Evolutionary conservation across 2,329 filamentous ascomycete genomes (phyloP), one percentile per base, ranked within the genome.

Genomic region (Ophiocordyceps robertsii): DNA sequence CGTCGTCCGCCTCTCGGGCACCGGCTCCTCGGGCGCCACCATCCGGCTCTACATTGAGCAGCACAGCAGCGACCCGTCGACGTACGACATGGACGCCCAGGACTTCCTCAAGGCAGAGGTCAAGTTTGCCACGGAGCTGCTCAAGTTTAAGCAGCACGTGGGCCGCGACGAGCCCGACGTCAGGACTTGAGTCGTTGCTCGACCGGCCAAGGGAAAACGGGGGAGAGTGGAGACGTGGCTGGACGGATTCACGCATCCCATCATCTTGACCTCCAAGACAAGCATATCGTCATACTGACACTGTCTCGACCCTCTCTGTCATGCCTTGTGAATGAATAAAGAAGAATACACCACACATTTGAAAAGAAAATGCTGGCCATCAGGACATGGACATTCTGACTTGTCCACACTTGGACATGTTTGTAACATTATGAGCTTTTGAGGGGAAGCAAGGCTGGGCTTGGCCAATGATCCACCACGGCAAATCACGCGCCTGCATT

Each of bases 21-120:
- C 92, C 17, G 92, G 92, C 51, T 93, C 85, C 54, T 93, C 86
- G 40, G 92, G 92, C 44, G 92, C 92, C 39, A 98, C 92, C 29
- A 96, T 98, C 60, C 84, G 92, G 49, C 73, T 98, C 52, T 98
- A 98, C 66, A 82, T 98, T 52, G 92, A 98, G 77, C 90, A 92
- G 72, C 85, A 96, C 70, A 89, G 85, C 64, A 76, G 69, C 49
- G 87, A 96, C 57, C 70, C 80, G 47, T 80, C 75, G 47, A 88
- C 80, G 46, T 93, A 92, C 58, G 76, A 71, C 45, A 63, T 83
- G 56, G 86, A 93, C 62, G 88, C 89, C 13, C 92, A 98, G 67
- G 88, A 90, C 45, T 98, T 94, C 71, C 74, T 98, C 55, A 83
- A 85, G 71, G 84, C 86, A 44, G 87, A 93, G 59, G 86, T 98